phyloP scores from a whole-genome alignment of 768 basidiomycete genomes.

The Suillus plorans region DNA sequence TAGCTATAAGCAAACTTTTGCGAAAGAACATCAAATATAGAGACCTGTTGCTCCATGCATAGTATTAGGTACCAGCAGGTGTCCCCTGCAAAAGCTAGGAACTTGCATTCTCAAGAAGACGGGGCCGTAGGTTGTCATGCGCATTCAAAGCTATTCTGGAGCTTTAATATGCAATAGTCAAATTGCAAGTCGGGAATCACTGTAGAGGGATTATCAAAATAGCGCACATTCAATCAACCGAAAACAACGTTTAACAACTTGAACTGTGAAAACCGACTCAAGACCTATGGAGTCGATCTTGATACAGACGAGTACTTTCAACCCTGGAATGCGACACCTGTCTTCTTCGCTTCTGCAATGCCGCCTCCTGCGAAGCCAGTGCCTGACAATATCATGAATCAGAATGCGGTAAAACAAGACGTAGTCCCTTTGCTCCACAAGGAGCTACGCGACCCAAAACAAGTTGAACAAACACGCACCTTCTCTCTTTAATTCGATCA shows the following conservation, averaged over 20 bases:
- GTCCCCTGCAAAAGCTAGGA: neutral
- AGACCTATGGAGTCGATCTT: neutral
- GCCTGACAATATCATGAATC: conserved; percentile 41
- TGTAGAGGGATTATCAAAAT: neutral
- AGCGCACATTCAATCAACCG: conserved; percentile 1
- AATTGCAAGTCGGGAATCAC: conserved; percentile 10
- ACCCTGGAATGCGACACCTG: conserved; percentile 85
- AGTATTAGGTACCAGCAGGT: neutral
- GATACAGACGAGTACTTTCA: conserved; percentile 28
- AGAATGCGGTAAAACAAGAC: conserved; percentile 1
- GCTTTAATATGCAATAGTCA: conserved; percentile 25
- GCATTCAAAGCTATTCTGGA: conserved; percentile 36
- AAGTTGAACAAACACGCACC: conserved; percentile 44
- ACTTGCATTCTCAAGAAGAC: neutral
- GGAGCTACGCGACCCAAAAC: neutral
- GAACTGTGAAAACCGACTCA: neutral
- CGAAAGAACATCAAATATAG: neutral
- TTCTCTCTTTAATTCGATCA: conserved; percentile 86
- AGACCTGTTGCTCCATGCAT: neutral
- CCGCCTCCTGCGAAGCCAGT: conserved; percentile 97
- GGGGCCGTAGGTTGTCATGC: conserved; percentile 14
- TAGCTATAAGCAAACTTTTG: neutral
- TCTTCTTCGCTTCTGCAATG: conserved; percentile 80
- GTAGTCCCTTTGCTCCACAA: neutral
- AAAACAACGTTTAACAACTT: neutral